These are phyloP conservation scores for Solanum appendiculatum DNA, from an alignment of 257 asterid genomes.

Conservation along the genomic window DNA sequence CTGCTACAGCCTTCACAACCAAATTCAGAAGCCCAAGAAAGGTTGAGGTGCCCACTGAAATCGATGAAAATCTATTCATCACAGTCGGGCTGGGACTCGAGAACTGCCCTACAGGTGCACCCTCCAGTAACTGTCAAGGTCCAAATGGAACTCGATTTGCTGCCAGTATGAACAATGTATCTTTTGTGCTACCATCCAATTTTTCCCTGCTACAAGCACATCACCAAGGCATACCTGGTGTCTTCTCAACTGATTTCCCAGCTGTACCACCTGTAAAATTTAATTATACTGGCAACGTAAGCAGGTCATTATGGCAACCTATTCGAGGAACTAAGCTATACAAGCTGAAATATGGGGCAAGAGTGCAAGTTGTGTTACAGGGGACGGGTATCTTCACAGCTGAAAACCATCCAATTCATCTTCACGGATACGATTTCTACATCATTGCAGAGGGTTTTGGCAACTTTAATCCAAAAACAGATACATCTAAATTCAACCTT, in stretches of 20 bases:
- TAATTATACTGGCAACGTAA: slow-evolving; percentile 76
- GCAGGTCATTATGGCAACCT: slow-evolving; percentile 76
- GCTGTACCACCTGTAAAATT: slow-evolving; percentile 46
- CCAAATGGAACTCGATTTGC: slow-evolving; percentile 86
- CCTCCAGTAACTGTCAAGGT: slow-evolving; percentile 53
- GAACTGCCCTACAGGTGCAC: slow-evolving; percentile 42
- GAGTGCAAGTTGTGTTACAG: slow-evolving; percentile 71
- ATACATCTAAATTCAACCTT: slow-evolving; percentile 57
- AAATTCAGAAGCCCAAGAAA: slow-evolving; percentile 53
- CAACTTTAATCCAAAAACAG: slow-evolving; percentile 47
- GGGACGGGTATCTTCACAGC: slow-evolving; percentile 72
- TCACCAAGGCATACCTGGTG: slow-evolving; percentile 60
- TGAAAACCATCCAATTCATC: slow-evolving; percentile 89
- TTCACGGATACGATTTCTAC: slow-evolving; percentile 77
- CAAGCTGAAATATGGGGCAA: slow-evolving; percentile 57
- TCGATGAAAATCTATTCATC: slow-evolving; percentile 57
- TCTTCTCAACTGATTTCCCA: slow-evolving; percentile 71
- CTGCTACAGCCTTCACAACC: slow-evolving; percentile 57
- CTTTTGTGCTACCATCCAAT: slow-evolving; percentile 69
- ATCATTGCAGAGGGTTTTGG: slow-evolving; percentile 84
- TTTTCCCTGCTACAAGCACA: slow-evolving; percentile 72
- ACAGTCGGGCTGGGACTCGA: slow-evolving; percentile 70
- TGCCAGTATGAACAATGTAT: slow-evolving; percentile 85
- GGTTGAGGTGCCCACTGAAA: slow-evolving; percentile 42
- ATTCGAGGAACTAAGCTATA: slow-evolving; percentile 46